These are phyloP conservation scores for Nidularia pulvinata DNA, from an alignment of 768 basidiomycete species.

Conservation along the genomic window DNA sequence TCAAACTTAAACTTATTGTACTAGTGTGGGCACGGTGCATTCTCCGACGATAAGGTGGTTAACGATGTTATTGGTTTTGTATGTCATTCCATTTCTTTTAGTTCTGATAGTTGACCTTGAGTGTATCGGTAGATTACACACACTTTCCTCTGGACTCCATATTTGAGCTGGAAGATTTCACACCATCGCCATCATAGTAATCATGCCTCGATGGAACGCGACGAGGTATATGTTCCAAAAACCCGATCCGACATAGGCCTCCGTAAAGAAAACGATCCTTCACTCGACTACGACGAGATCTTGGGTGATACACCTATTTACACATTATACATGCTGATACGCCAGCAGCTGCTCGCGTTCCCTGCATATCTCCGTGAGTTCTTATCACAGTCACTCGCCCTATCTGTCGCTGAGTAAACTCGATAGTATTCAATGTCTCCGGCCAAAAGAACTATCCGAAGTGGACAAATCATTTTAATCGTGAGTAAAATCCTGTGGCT, in stretches of 20 bases:
- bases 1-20: neutral
- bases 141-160: constrained; percentile 49
- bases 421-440: constrained; percentile 59
- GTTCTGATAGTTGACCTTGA: neutral
- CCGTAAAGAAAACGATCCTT: constrained; percentile 28
- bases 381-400: neutral
- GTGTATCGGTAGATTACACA: constrained; percentile 31
- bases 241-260: constrained; percentile 56
- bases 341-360: constrained; percentile 59
- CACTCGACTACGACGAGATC: constrained; percentile 51
- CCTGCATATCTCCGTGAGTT: constrained; percentile 58
- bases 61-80: constrained; percentile 54
- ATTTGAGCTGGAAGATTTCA: constrained; percentile 55
- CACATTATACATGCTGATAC: constrained; percentile 52
- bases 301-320: constrained; percentile 64
- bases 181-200: constrained; percentile 53
- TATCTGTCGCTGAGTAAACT: neutral
- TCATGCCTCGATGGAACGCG: constrained; percentile 53
- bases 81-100: constrained; percentile 11
- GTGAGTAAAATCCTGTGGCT: constrained; percentile 29
- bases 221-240: constrained; percentile 63
- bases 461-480: constrained; percentile 69
- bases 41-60: constrained; percentile 44
- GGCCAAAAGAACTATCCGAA: constrained; percentile 59
- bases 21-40: constrained; percentile 60